phyloP scores from a whole-genome alignment of 2,329 filamentous ascomycete species.

The Epichloe amarillans region DNA sequence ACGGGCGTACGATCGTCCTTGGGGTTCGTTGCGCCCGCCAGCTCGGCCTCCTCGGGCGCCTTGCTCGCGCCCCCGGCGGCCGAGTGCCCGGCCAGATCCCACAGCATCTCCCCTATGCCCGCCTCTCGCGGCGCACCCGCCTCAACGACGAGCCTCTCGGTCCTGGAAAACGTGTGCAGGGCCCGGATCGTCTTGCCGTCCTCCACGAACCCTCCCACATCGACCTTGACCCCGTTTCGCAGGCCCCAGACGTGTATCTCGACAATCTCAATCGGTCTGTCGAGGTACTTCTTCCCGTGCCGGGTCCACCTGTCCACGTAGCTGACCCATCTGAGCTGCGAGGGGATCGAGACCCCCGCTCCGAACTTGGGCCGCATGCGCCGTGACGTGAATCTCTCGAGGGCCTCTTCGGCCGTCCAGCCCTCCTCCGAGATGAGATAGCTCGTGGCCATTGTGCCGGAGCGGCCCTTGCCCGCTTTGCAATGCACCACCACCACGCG shows the following conservation, averaged over 20 bases:
- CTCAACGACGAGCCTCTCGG: slow-evolving; percentile 59
- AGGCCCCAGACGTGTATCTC: slow-evolving; percentile 88
- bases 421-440: slow-evolving; percentile 82
- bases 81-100: slow-evolving; percentile 29
- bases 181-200: slow-evolving; percentile 75
- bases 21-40: slow-evolving; percentile 11
- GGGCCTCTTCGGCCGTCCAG: slow-evolving; percentile 39
- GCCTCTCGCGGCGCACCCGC: slow-evolving; percentile 36
- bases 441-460: slow-evolving; percentile 74
- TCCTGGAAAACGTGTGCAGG: slow-evolving; percentile 65
- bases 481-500: slow-evolving; percentile 88
- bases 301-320: slow-evolving; percentile 83
- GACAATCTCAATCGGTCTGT: slow-evolving; percentile 69
- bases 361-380: slow-evolving; percentile 87
- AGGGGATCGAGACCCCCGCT: slow-evolving; percentile 84
- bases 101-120: slow-evolving; percentile 37
- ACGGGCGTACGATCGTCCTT: not conserved
- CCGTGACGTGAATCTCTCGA: slow-evolving; percentile 55
- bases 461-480: slow-evolving; percentile 91
- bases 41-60: slow-evolving; percentile 16
- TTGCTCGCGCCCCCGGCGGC: no score
- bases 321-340: slow-evolving; percentile 72
- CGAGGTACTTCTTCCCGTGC: slow-evolving; percentile 64
- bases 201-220: slow-evolving; percentile 75
- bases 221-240: slow-evolving; percentile 74